Conservation (phyloP, 208 protist species). For the Trypanosoma vivax region DNA sequence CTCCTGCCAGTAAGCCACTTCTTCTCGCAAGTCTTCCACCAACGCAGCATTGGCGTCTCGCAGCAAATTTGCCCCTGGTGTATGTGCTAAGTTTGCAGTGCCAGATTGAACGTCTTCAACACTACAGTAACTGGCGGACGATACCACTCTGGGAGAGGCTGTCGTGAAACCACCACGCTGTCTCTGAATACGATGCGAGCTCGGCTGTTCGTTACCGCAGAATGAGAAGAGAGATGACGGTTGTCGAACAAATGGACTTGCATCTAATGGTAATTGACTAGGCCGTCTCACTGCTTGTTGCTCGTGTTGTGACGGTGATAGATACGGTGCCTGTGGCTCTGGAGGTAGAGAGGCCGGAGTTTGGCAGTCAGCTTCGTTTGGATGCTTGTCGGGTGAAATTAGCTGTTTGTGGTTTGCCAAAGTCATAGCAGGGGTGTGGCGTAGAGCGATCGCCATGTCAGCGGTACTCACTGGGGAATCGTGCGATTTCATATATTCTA, state of each 20-base stretch:
- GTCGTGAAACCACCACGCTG: background rate
- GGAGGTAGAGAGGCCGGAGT: background rate
- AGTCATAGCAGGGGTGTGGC: constrained; percentile 1
- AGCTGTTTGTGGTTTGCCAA: constrained; percentile 2
- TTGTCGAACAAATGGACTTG: constrained; percentile 6
- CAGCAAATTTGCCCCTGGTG: background rate
- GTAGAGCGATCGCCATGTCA: constrained; percentile 1
- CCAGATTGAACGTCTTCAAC: constrained; percentile 6
- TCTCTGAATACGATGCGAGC: background rate
- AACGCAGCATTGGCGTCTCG: constrained; percentile 5
- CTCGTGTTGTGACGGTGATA: background rate
- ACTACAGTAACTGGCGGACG: constrained; percentile 9
- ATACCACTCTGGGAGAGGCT: background rate
- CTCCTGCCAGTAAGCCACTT: constrained; percentile 17
- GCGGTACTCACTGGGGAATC: background rate
- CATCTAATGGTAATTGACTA: background rate
- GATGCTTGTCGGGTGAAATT: background rate
- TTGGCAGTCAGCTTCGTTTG: constrained; percentile 1
- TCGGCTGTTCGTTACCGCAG: background rate
- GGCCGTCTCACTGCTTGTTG: background rate
- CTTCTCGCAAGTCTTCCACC: constrained; percentile 14
- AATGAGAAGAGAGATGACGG: constrained; percentile 12
- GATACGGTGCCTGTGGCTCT: constrained; percentile 4
- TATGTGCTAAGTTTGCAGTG: constrained; percentile 1
- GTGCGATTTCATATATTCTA: background rate